These are phyloP conservation scores for Steccherinum ochraceum DNA, from an alignment of 768 basidiomycete genomes.

Conservation along the genomic window DNA sequence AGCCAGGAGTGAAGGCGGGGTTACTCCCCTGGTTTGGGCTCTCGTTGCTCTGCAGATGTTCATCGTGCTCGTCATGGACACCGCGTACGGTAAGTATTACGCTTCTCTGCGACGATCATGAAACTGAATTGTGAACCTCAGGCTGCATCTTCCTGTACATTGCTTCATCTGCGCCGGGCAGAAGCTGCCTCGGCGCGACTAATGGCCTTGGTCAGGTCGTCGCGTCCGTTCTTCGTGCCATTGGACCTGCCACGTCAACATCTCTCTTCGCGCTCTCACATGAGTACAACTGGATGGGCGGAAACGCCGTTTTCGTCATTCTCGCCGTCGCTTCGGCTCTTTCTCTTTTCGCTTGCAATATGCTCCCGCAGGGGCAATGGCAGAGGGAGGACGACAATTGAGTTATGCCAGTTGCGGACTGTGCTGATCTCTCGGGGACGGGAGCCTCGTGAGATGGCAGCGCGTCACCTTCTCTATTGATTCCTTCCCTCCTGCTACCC, in stretches of 20 bases:
- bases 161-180: constrained; percentile 23
- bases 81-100: constrained; percentile 22
- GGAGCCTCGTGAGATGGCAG: too few species aligned
- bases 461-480: too few species aligned
- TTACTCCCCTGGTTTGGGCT: constrained; percentile 15
- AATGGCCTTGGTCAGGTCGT: constrained; percentile 54
- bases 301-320: constrained; percentile 33
- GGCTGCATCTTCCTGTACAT: constrained; percentile 28
- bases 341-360: constrained; percentile 12
- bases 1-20: constrained; percentile 11
- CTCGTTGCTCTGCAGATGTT: constrained; percentile 19
- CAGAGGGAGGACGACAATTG: constrained; percentile 4
- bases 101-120: not conserved
- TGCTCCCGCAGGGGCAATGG: constrained; percentile 18
- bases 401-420: constrained; percentile 1
- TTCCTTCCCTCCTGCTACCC: not conserved
- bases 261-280: constrained; percentile 52
- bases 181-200: constrained; percentile 38
- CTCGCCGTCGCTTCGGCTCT: constrained; percentile 12
- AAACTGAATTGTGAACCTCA: constrained; percentile 2
- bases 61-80: constrained; percentile 20
- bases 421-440: too few species aligned
- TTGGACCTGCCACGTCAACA: constrained; percentile 48
- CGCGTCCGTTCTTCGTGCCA: constrained; percentile 38
- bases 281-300: constrained; percentile 37